Base-by-base conservation (phyloP, 208 protist genomes). In the Blastocrithidia nonstop region DNA sequence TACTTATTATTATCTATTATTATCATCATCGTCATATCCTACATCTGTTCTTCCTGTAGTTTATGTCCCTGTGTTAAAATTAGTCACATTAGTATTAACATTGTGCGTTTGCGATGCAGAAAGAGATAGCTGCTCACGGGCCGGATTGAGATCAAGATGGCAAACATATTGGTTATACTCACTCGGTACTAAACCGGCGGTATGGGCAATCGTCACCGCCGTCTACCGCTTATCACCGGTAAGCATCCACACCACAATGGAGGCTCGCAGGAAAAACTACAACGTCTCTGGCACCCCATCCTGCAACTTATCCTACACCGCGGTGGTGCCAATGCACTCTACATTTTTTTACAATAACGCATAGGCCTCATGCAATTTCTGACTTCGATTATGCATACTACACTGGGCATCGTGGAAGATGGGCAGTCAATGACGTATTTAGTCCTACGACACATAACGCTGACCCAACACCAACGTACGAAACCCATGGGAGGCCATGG, bases 161-260 rank as follows among this genome's bases (percentile, higher is more conserved):
- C n/a, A n/a, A n/a, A n/a, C n/a, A n/a, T n/a, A n/a, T n/a, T n/a
- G n/a, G n/a, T n/a, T n/a, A n/a, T n/a, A n/a, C n/a, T 45, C 46
- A 0, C 16, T 7, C 26, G 44, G 44, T 4, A 76, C 54, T 13
- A 80, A 43, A 4, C 70, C 75, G 46, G 59, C 81, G 5, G 66
- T 87, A 44, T 59, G 59, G 13, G 76, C 93, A 38, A 98, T 97
- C 45, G 97, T 96, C 21, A 98, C 90, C 5, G 95, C 96, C 16
- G 96, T 99, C 54, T 97, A 88, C 31, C 86, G 66, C 71, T 99
- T 98, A 64, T 99, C 97, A 39, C 97, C 97, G 17, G 96, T 99
- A 29, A 99, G 68, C 57, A 99, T 89, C 96, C 95, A 98, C 17
- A 99, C 58, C 11, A 95, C 80, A 35, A 98, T 88, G 5, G 51